Base-by-base conservation (phyloP, 73 alveolate species). In the Paraurostyla sp. region DNA sequence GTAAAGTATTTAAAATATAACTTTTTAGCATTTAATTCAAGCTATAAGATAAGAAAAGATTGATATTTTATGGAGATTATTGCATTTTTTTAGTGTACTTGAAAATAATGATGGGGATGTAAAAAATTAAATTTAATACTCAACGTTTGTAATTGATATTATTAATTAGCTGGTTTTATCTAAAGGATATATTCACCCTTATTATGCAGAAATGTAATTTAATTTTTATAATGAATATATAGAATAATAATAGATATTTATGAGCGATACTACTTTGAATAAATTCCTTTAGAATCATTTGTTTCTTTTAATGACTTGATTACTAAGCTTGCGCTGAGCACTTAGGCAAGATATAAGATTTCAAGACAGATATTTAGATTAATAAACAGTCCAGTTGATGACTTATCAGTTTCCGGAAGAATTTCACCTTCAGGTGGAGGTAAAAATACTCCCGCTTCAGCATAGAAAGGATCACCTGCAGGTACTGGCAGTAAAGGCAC, bases 101-200 rank as follows among this genome's bases (percentile, higher is more conserved):
- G 82, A 65, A 22, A 65, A 65, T 22, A 65, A 38, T 65, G 15
- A 38, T 1, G 7, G 25, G 4, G 82, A 65, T 6, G 13, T 38
- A 22, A 65, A 65, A 38, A 65, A 2, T 65, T 38, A 65, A 38
- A 65, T 65, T 30, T 65, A 65, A 40, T 65, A 18, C 36, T 65
- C 82, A 11, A 15, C 41, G 46, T 65, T 65, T 65, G 33, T 40
- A 38, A 20, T 65, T 9, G 82, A 65, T 65, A 65, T 65, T 38
- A 15, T 65, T 33, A 65, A 65, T 38, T 40, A 65, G 38, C 25
- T 65, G 36, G 82, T 65, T 1, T 65, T 65, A 33, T 65, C 82
- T 13, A 65, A 35, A 38, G 82, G 23, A 16, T 65, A 65, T 65
- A 38, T 65, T 38, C 82, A 65, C 41, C 82, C 82, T 20, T 65